Percentiles rank a stretch among this genome's conserved stretches.
These are phyloP conservation scores for Bacidia rubella DNA, from an alignment of 495 filamentous ascomycete genomes.

Conservation along the genomic window DNA sequence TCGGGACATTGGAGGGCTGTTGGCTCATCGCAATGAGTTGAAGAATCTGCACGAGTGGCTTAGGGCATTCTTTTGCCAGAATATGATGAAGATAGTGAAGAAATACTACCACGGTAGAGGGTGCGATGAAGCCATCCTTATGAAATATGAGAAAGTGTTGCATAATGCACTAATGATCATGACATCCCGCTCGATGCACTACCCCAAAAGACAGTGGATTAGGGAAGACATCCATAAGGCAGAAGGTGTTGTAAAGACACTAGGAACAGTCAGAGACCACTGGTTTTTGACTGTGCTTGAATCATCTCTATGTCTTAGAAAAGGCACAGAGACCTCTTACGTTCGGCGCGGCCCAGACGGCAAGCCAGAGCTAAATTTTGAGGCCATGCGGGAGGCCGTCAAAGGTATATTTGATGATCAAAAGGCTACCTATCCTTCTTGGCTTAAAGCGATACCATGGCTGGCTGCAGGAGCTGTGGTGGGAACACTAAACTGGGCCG, in stretches of 20 bases:
- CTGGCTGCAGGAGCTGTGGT: conserved; percentile 8
- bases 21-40: conserved; percentile 7
- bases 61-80: conserved; percentile 3
- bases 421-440: conserved; percentile 5
- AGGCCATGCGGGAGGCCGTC: conserved; percentile 10
- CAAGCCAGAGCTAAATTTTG: conserved; percentile 9
- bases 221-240: conserved; percentile 4
- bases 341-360: conserved; percentile 9
- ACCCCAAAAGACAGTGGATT: conserved; percentile 12
- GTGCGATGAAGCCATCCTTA: conserved; percentile 4
- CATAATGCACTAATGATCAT: conserved; percentile 4
- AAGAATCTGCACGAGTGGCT: conserved; percentile 8
- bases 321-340: conserved; percentile 2
- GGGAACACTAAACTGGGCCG: conserved; percentile 7
- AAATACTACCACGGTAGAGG: conserved; percentile 5
- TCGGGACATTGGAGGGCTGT: conserved; percentile 11
- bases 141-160: conserved; percentile 2
- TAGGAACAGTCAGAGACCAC: conserved; percentile 6
- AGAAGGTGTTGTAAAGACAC: not conserved
- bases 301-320: conserved; percentile 7
- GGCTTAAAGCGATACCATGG: conserved; percentile 11
- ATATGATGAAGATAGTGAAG: conserved; percentile 1
- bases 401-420: conserved; percentile 14
- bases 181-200: conserved; percentile 4
- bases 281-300: conserved; percentile 9